Evolutionary conservation across 805 yeast species (phyloP).

Genomic region (Starmerella gropengiesseri): DNA sequence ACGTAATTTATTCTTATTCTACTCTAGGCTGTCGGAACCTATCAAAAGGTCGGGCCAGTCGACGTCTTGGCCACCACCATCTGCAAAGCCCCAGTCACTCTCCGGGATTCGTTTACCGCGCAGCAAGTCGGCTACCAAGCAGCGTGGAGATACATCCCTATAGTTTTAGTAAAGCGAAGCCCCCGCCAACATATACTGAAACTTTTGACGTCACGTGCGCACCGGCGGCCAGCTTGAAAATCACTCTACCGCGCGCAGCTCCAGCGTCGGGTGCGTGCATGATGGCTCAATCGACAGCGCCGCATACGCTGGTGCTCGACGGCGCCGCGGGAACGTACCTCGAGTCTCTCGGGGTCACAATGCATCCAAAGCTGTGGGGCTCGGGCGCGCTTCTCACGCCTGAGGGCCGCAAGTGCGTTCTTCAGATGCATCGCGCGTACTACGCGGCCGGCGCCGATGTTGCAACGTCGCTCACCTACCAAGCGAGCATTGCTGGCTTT

Average conservation of each 20-base stretch:
- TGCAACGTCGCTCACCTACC: slow-evolving; percentile 50
- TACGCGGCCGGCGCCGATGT: slow-evolving; percentile 45
- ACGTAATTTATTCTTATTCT: slow-evolving; percentile 1
- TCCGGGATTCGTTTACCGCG: slow-evolving; percentile 24
- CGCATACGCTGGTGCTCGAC: slow-evolving; percentile 31
- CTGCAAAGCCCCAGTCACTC: slow-evolving; percentile 11
- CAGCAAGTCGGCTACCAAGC: slow-evolving; percentile 4
- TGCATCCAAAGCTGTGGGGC: slow-evolving; percentile 49
- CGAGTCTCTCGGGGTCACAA: slow-evolving; percentile 39
- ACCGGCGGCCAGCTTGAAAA: too few relatives aligned
- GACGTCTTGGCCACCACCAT: slow-evolving; percentile 1
- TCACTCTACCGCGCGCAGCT: too few relatives aligned
- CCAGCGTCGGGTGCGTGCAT: not conserved
- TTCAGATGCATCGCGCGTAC: slow-evolving; percentile 42
- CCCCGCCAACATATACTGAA: not conserved
- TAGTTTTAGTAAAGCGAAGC: not conserved
- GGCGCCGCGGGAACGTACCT: slow-evolving; percentile 61
- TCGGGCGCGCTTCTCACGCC: slow-evolving; percentile 38
- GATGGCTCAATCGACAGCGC: not conserved
- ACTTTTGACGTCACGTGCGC: too few relatives aligned
- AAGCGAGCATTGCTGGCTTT: slow-evolving; percentile 40
- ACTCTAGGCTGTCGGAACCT: slow-evolving; percentile 7
- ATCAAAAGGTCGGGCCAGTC: slow-evolving; percentile 14
- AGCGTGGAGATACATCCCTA: slow-evolving; percentile 20
- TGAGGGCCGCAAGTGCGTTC: slow-evolving; percentile 36